Base-by-base conservation (phyloP, 192 early-diverging fungal genomes). In the Podila clonocystis region DNA sequence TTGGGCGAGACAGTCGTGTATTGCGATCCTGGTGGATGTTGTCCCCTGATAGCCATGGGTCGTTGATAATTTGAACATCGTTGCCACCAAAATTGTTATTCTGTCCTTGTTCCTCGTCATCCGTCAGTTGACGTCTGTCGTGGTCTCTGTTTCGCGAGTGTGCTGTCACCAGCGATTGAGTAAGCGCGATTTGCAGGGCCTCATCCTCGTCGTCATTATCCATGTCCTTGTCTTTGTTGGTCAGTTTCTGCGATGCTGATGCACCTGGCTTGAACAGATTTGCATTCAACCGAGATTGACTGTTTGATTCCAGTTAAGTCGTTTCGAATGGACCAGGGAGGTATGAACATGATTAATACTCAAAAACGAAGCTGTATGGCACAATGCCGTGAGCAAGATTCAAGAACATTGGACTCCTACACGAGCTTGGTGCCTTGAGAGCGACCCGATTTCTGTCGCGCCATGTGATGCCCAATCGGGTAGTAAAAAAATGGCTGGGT, bases 51-150 rank as follows among this genome's bases (percentile, higher is more conserved):
- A 78, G 63, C 75, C 75, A 78, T 4, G 75, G 64, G 50, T 78
- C 75, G 20, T 65, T 60, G 31, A 55, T 28, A 22, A 71, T 12
- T 78, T 78, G 75, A 71, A 68, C 64, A 2, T 26, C 17, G 49
- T 78, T 71, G 75, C 75, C 75, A 78, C 75, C 68, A 78, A 70
- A 70, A 65, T 66, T 68, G 41, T 45, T 15, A 0, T 2, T 45
- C 4, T 55, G 0, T n/a, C 0, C 9, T n/a, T 55, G 52, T 22
- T 55, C 52, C 22, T 55, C 52, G 22, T 26, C 52, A 5, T 55
- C 24, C n/a, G n/a, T 55, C 52, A 26, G 24, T 55, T 55, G 52
- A 55, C 12, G 52, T 55, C 11, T 55, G n/a, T 26, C 52, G 9
- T 26, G 20, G 22, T 22, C 22, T 9, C 41, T n/a, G 52, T 17